Base-by-base conservation (phyloP, 140 eudicot species). In the Erigeron philadelphicus region DNA sequence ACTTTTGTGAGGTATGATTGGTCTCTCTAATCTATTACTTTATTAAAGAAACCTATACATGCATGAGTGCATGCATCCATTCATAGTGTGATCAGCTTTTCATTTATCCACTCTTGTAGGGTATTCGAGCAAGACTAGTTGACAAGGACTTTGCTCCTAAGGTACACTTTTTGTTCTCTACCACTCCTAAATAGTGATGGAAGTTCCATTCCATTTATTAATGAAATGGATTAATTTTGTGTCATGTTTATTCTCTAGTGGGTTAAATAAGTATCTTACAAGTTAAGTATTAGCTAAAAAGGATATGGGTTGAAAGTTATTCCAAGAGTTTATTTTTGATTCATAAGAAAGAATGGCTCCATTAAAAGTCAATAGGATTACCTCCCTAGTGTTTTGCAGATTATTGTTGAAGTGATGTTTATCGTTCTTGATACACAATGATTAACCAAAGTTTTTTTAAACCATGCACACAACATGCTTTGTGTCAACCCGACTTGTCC, bases 111-210 rank as follows among this genome's bases (percentile, higher is more conserved):
- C 35, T 44, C 8, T 72, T 61, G 40, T 72, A 91, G 97, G 97
- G 97, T 63, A 82, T 91, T 68, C 94, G 97, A 55, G 95, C 97
- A 70, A 79, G 89, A 79, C 81, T 91, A 68, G 84, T 91, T 55
- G 96, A 91, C 76, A 88, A 91, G 72, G 97, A 91, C 81, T 91
- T 84, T 70, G 81, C 96, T 70, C 97, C 97, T 12, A 91, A 85
- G 95, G 97, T 91, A 81, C n/a, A 21, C 59, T 43, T 19, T 43
- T 6, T 68, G 35, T 49, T 59, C 69, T 66, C 35, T 70, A 41
- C 31, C 55, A 67, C 19, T 45, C 17, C 17, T 9, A n/a, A 45
- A 23, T 43, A 31, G 38, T 31, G 38, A 31, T 31, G 38, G 38
- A 31, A 31, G 38, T 31, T 46, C 40, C 17, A 7, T 62, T 16